A percentile compares a stretch with the other conserved stretches of the same genome.
Conservation (phyloP, 2,329 filamentous ascomycete genomes). For the Ilyonectria sp. region DNA sequence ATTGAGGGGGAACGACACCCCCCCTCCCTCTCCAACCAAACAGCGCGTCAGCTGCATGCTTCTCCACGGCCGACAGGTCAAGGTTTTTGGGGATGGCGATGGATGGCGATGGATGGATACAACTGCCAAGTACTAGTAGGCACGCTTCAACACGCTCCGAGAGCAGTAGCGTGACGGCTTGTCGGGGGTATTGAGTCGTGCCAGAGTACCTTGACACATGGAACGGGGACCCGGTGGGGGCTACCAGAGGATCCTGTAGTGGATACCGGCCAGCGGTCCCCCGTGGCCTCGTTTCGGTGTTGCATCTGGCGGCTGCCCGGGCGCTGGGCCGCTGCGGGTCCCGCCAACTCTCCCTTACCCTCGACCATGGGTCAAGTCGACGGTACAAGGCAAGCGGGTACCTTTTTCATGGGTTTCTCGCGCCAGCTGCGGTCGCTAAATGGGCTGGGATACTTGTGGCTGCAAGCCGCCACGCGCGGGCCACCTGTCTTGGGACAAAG, state of each 20-base stretch:
- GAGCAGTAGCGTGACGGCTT: conserved; percentile 36
- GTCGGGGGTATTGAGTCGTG: conserved; percentile 39
- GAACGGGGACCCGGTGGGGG: conserved; percentile 35
- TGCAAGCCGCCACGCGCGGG: conserved; percentile 37
- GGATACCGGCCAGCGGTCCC: conserved; percentile 25
- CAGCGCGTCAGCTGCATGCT: conserved; percentile 13
- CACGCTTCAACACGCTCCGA: conserved; percentile 36
- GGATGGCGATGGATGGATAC: conserved; percentile 32
- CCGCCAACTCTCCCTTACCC: conserved; percentile 12
- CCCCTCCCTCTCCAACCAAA: conserved; percentile 34
- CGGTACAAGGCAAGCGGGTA: conserved; percentile 22
- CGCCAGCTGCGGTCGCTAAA: conserved; percentile 32
- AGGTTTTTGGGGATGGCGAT: conserved; percentile 41
- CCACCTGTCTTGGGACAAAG: conserved; percentile 31
- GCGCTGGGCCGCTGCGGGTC: conserved; percentile 8
- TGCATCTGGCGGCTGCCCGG: conserved; percentile 22
- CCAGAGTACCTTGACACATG: conserved; percentile 43
- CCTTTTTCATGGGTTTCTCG: conserved; percentile 3
- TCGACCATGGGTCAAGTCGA: conserved; percentile 9
- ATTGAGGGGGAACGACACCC: neutral
- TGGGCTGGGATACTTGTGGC: conserved; percentile 33
- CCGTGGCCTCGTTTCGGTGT: conserved; percentile 30
- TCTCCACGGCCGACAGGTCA: conserved; percentile 39
- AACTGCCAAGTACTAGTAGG: conserved; percentile 26
- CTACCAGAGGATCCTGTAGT: conserved; percentile 36